Conservation (phyloP, 768 basidiomycete species). For the Hydnomerulius pinastri region DNA sequence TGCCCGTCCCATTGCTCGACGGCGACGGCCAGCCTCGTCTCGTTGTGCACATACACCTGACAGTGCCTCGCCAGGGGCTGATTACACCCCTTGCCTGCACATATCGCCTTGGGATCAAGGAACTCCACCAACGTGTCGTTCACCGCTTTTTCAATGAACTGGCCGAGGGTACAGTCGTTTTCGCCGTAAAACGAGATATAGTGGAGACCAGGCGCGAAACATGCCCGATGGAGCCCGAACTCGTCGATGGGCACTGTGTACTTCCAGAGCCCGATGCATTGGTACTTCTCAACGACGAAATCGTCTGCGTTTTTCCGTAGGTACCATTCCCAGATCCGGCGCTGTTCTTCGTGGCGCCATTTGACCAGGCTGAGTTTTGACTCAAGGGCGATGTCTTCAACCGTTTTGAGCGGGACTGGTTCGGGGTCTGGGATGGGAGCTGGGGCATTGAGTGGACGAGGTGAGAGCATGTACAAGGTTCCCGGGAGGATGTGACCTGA, state of each 20-base stretch:
- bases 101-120: constrained; percentile 74
- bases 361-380: constrained; percentile 70
- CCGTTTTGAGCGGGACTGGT: constrained; percentile 53
- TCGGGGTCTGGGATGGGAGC: constrained; percentile 38
- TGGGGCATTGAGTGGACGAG: constrained; percentile 28
- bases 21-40: constrained; percentile 77
- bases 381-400: constrained; percentile 71
- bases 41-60: constrained; percentile 89
- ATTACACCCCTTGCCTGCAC: constrained; percentile 82
- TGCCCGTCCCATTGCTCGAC: constrained; percentile 89
- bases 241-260: constrained; percentile 77
- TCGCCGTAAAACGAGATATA: constrained; percentile 90
- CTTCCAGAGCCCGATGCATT: constrained; percentile 80
- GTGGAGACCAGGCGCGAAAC: constrained; percentile 71
- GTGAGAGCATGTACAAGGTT: constrained; percentile 33
- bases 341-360: constrained; percentile 84
- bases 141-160: constrained; percentile 85
- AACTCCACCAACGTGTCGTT: constrained; percentile 67
- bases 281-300: constrained; percentile 91
- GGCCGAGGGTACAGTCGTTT: constrained; percentile 89
- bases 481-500: constrained; percentile 31
- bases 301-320: constrained; percentile 82
- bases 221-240: constrained; percentile 67
- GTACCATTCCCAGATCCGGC: constrained; percentile 96
- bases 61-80: constrained; percentile 82